phyloP scores from a whole-genome alignment of 2,329 filamentous ascomycete species.

The Aureobasidium sp. region DNA sequence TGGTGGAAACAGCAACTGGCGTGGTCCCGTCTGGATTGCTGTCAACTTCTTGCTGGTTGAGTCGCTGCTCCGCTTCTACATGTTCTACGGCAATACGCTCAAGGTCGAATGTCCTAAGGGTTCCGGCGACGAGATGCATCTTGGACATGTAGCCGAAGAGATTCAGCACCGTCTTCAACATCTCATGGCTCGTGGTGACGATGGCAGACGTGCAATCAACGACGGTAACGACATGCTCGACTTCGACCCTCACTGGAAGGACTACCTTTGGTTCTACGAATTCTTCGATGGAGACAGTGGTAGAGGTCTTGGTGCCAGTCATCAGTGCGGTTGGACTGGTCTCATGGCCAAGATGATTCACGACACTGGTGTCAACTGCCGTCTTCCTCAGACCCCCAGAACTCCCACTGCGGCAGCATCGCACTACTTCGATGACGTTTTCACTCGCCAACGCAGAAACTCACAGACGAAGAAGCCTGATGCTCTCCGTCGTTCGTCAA shows the following conservation, averaged over 20 bases:
- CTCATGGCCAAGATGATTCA: constrained; percentile 95
- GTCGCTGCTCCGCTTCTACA: constrained; percentile 87
- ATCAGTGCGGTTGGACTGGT: constrained; percentile 96
- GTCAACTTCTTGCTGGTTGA: constrained; percentile 94
- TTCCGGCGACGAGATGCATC: constrained; percentile 89
- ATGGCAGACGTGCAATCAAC: constrained; percentile 84
- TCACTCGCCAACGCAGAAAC: constrained; percentile 50
- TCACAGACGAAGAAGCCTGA: constrained; percentile 38
- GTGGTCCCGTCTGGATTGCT: constrained; percentile 88
- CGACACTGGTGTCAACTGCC: constrained; percentile 85
- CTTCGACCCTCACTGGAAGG: constrained; percentile 88
- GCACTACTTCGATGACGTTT: constrained; percentile 93
- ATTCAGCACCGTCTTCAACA: constrained; percentile 92
- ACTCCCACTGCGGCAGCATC: constrained; percentile 76
- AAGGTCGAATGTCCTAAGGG: constrained; percentile 91
- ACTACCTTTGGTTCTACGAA: constrained; percentile 92
- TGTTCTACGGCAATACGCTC: constrained; percentile 86
- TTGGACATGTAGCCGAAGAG: constrained; percentile 90
- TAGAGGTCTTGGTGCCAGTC: constrained; percentile 80
- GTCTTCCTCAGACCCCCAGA: constrained; percentile 85
- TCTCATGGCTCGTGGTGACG: constrained; percentile 75
- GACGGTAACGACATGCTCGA: constrained; percentile 77
- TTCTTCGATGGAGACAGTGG: constrained; percentile 94
- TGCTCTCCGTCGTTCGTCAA: constrained; percentile 68
- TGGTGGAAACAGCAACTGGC: constrained; percentile 96